Evolutionary conservation across 352 stramenopile genomes (phyloP), one percentile per base, ranked within the genome.

Genomic region (Globisporangium barbulae): DNA sequence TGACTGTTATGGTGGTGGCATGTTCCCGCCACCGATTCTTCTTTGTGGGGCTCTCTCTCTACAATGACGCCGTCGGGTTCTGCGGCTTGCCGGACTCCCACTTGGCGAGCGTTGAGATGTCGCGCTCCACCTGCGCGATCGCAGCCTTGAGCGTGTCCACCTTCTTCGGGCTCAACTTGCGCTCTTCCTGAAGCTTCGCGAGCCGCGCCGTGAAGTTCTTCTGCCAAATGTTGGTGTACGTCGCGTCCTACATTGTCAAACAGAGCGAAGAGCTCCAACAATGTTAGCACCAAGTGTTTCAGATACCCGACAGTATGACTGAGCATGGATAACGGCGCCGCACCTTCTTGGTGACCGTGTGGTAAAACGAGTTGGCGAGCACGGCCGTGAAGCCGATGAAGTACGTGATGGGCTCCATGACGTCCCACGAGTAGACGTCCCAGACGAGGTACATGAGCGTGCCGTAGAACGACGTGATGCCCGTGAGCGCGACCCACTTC

Each of bases 371-470:
- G 60, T 89, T 88, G 54, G 75, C 80, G 41, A 95, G 59, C 48
- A 95, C 84, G 28, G 81, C 81, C n/a, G 84, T 91, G 64, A 95
- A 95, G 56, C 85, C 83, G 71, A 96, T 91, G 66, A 95, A 95
- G 71, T 96, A 96, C 68, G 87, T 93, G 62, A 96, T 93, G 22
- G 87, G 87, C 67, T 96, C 87, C 87, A 96, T 96, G 54, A 96
- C 80, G 63, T 96, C 87, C 87, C 87, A 96, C 57, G 85, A 94
- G 64, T 94, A 94, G 35, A 94, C 85, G 42, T 94, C 80, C 85
- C 85, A 94, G 49, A 94, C 85, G 25, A 78, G 78, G 70, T 92
- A 94, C 79, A 90, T 90, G 49, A 92, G 69, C 25, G 70, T 65
- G 21, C 79, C 76, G 69, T 93, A 93, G 67, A 93, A 83, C 12